Conservation (phyloP, 1,139 yeast species). For the Blastobotrys buckinghamii region DNA sequence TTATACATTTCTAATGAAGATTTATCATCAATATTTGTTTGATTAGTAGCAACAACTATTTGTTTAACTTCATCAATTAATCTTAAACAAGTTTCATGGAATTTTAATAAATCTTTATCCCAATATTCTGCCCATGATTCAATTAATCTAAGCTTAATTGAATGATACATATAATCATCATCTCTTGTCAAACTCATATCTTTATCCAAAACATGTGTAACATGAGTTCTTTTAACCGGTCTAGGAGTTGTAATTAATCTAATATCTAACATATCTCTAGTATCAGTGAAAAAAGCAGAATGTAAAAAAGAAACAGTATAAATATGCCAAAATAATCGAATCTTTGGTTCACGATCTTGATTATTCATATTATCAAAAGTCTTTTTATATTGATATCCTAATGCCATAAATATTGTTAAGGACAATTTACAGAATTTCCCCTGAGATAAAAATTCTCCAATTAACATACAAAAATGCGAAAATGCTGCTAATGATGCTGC, state of each 20-base stretch:
- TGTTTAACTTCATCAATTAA: neutral
- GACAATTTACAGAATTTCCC: constrained; percentile 13
- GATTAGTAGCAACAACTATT: neutral
- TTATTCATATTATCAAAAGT: neutral
- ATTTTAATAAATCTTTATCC: neutral
- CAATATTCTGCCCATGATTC: neutral
- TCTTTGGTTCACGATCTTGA: constrained; percentile 3
- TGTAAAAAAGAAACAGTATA: constrained; percentile 14
- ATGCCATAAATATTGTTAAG: constrained; percentile 9
- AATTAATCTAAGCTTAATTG: neutral
- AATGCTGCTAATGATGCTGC: constrained; percentile 13
- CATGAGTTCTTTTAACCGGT: neutral
- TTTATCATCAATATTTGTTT: too few relatives aligned
- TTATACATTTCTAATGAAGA: constrained; percentile 7
- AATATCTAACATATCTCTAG: constrained; percentile 5
- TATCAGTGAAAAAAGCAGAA: constrained; percentile 9
- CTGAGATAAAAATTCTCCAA: constrained; percentile 16
- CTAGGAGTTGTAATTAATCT: constrained; percentile 11
- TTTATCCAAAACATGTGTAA: constrained; percentile 1
- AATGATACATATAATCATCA: neutral
- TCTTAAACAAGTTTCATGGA: neutral
- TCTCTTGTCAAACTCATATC: neutral
- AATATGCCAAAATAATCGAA: constrained; percentile 15
- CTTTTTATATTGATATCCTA: constrained; percentile 13
- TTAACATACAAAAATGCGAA: constrained; percentile 15